Percentiles rank a stretch among this genome's conserved stretches.
These are phyloP conservation scores for Globisporangium perplexum DNA, from an alignment of 352 stramenopile genomes.

Conservation along the genomic window DNA sequence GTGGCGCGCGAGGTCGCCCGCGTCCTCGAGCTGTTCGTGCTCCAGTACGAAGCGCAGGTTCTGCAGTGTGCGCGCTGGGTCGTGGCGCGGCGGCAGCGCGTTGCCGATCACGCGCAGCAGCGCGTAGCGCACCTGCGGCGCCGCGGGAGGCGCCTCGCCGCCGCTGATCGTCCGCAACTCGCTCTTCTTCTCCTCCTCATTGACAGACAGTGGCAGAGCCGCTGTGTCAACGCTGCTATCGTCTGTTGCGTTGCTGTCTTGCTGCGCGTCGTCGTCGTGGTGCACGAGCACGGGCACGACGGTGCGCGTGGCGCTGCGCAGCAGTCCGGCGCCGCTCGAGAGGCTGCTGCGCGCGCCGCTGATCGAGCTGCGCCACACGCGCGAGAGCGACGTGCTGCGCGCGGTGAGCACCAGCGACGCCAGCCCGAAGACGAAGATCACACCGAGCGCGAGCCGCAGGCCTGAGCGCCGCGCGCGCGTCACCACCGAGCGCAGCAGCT, in stretches of 20 bases:
- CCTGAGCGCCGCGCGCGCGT: conserved; percentile 9
- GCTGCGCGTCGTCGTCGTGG: conserved; percentile 6
- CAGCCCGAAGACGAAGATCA: conserved; percentile 16
- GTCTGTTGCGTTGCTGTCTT: conserved; percentile 9
- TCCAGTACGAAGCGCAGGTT: conserved; percentile 54
- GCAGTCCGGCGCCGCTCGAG: background rate
- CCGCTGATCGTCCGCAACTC: background rate
- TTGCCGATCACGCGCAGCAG: conserved; percentile 43
- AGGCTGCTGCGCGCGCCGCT: background rate
- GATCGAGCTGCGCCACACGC: conserved; percentile 6
- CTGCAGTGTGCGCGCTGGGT: conserved; percentile 26
- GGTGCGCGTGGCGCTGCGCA: conserved; percentile 10
- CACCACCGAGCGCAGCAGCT: conserved; percentile 6
- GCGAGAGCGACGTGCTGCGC: conserved; percentile 9
- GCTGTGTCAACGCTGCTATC: background rate
- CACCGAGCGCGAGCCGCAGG: conserved; percentile 5
- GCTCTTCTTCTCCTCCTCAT: background rate
- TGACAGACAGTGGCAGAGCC: background rate
- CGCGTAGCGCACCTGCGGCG: conserved; percentile 18
- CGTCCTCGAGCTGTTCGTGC: conserved; percentile 33
- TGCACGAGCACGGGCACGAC: conserved; percentile 14
- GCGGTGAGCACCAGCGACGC: conserved; percentile 12
- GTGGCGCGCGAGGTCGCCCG: conserved; percentile 21
- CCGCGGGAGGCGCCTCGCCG: background rate
- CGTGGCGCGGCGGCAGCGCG: conserved; percentile 44